phyloP scores from a whole-genome alignment of 768 basidiomycete species.

The Leccinellum luteum region DNA sequence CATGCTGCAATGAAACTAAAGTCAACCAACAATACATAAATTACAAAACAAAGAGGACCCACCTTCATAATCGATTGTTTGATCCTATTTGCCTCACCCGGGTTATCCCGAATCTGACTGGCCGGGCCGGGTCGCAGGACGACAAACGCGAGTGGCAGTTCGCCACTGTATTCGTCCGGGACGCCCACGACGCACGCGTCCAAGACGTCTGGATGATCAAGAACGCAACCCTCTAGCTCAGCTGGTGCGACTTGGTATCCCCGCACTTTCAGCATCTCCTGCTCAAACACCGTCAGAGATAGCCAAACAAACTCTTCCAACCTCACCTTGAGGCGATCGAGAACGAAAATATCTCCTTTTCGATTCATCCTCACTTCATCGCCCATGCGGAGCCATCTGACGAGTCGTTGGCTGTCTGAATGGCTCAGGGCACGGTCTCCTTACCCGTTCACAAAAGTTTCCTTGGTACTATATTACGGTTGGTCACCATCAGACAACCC shows the following conservation, averaged over 20 bases:
- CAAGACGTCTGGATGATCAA: constrained; percentile 56
- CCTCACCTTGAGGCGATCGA: constrained; percentile 71
- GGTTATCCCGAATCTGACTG: constrained; percentile 32
- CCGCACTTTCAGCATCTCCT: constrained; percentile 74
- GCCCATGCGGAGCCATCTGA: constrained; percentile 65
- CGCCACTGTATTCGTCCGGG: constrained; percentile 72
- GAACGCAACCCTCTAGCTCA: constrained; percentile 63
- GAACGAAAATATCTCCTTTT: constrained; percentile 60
- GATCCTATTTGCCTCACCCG: constrained; percentile 34
- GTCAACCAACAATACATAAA: background rate
- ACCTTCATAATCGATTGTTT: constrained; percentile 56
- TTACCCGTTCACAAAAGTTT: constrained; percentile 56
- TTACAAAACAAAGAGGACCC: background rate
- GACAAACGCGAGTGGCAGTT: constrained; percentile 70
- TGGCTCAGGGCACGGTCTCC: background rate
- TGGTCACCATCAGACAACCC: constrained; percentile 9
- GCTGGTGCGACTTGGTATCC: constrained; percentile 61
- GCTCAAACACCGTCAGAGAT: background rate
- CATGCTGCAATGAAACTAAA: constrained; percentile 40
- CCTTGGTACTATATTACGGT: constrained; percentile 46
- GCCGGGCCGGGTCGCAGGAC: constrained; percentile 45
- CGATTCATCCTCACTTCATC: constrained; percentile 68
- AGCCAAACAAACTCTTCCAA: background rate
- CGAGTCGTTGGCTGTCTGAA: background rate
- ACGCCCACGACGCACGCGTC: constrained; percentile 67